Evolutionary conservation across 345 rosid species (phyloP), one percentile per base, ranked within the genome.

Genomic region (Streptanthus diversifolius): DNA sequence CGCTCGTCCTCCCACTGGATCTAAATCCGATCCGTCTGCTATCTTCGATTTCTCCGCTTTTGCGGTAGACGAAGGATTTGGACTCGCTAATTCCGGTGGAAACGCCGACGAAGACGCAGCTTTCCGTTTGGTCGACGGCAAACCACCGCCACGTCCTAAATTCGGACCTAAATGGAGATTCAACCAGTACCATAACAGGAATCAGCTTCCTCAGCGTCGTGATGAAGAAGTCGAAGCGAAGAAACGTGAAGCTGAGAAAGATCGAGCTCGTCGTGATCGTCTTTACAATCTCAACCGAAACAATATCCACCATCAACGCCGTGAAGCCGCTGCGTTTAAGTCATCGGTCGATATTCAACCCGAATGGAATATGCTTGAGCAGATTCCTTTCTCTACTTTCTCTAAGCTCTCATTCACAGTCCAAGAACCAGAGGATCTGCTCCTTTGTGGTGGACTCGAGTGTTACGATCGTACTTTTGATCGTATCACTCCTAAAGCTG

Each of bases 291-390:
- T 73, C 13, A 95, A 88, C 45, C 83, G 98, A 1, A 82, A 87
- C 15, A 88, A 90, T 9, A 87, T 84, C 53, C 80, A 86, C 49
- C 90, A 85, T 33, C 75, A 78, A 13, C 96, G 99, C 7, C 88
- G 99, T 3, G 99, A 95, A 77, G 93, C 97, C 0, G 96, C 97
- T 0, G 86, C 82, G 1, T 90, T 87, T 45, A 95, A 90, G 51
- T 91, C 96, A 0, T 91, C 98, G 0, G 98, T 95, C 45, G 99
- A 91, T 62, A 95, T 95, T 36, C 98, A 95, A 56, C 98, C 99
- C 0, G 99, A 95, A 43, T 95, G 99, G 99, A 90, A 92, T 68
- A 91, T 95, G 99, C 90, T 90, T 2, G 98, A 95, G 37, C 97
- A 92, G 88, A 95, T 95, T 19, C 99, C 99, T 0, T 95, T 95